Evolutionary conservation across 768 basidiomycete genomes (phyloP), one percentile per base, ranked within the genome.

Genomic region (Galerina sulciceps): DNA sequence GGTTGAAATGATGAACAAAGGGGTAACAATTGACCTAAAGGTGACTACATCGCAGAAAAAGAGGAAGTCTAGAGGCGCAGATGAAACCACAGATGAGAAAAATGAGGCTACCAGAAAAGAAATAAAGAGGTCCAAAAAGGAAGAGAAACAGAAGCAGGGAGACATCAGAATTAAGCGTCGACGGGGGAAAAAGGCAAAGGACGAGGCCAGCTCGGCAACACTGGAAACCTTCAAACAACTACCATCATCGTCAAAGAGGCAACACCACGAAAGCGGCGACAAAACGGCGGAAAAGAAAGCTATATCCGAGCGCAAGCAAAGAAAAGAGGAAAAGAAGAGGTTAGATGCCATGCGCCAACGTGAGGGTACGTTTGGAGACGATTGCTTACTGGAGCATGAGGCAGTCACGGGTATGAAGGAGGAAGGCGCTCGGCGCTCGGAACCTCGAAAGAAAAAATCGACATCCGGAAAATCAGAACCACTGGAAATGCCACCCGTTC

Each of bases 281-380:
- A 41, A 36, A 11, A 4, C 20, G 26, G 13, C 18, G 9, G 46
- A 56, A 9, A 26, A 57, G 57, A 59, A 48, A 55, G 58, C 67
- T 61, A 59, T 67, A 65, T 41, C 61, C 55, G 55, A 69, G 63
- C 43, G 53, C 58, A 65, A 50, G 22, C 42, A 23, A 49, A 55
- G 54, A 26, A 60, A 45, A 26, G 55, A 60, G 18, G 59, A 60
- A 44, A 60, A 56, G 37, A 60, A 41, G 51, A 56, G 26, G 38
- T 17, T 53, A 18, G 56, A 60, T 8, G 44, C 49, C 10, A 34
- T 48, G 17, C 48, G 44, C 4, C 44, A 42, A 10, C 54, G 46
- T 13, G 35, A 34, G 37, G 49, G 3, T 18, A 47, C 17, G 8
- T 8, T 8, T n/a, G 36, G 13, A 17, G 34, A 23, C 6, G 35